Evolutionary conservation across 305 asterid species (phyloP).

Genomic region (Fraxinus baroniana): DNA sequence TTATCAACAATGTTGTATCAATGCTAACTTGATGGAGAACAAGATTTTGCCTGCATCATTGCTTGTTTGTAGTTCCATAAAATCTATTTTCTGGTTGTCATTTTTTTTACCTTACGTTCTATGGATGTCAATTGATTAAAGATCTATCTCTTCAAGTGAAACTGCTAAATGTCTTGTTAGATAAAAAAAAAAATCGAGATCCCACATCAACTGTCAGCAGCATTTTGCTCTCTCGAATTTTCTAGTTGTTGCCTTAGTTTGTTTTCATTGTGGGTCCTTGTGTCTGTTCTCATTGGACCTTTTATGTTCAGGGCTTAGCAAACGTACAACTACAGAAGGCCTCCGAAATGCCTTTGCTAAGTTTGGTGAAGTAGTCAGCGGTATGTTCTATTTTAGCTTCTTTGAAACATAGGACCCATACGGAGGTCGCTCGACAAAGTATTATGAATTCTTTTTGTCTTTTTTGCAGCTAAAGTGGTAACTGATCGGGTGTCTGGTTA

Average conservation of each 20-base stretch:
- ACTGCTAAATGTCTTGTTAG: not conserved
- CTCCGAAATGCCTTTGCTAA: constrained; percentile 70
- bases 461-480: constrained; percentile 73
- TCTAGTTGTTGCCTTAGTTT: not conserved
- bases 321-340: constrained; percentile 81
- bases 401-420: not conserved
- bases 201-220: not conserved
- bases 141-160: not conserved
- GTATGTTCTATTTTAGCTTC: constrained; percentile 30
- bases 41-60: not conserved
- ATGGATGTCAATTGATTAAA: not conserved
- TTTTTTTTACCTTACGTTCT: not conserved
- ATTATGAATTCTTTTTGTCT: not conserved
- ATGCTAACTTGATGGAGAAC: not conserved
- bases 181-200: not conserved
- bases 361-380: constrained; percentile 69
- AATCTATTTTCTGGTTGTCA: not conserved
- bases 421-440: not conserved
- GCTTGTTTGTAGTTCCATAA: not conserved
- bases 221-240: not conserved
- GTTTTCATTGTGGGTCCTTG: not conserved
- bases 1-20: too few relatives aligned
- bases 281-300: constrained; percentile 9
- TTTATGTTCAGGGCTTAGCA: constrained; percentile 70
- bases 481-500: constrained; percentile 71